These are phyloP conservation scores for Penicillium malachiteum DNA, from an alignment of 495 filamentous ascomycete genomes.

Conservation along the genomic window DNA sequence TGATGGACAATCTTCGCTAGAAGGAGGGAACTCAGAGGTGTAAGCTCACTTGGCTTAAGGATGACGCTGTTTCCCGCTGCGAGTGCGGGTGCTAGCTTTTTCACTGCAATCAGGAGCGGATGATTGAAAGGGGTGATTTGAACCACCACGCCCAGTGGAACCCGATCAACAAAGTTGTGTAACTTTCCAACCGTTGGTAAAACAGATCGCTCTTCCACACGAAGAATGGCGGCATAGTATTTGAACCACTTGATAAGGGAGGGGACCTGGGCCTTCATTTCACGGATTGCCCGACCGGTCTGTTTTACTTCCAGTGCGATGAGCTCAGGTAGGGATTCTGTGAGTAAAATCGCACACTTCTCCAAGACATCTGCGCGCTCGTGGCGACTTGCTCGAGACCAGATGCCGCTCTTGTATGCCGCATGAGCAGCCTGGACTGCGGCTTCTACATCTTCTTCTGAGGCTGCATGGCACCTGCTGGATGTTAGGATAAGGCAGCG, in stretches of 20 bases:
- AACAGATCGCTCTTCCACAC: conserved; percentile 59
- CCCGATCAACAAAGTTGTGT: conserved; percentile 59
- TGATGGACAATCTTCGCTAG: conserved; percentile 52
- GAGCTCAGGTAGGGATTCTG: conserved; percentile 46
- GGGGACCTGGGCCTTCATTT: conserved; percentile 64
- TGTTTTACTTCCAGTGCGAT: conserved; percentile 58
- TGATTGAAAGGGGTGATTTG: conserved; percentile 69
- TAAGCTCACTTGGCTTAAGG: conserved; percentile 61
- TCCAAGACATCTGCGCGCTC: conserved; percentile 57
- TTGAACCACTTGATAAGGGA: conserved; percentile 63
- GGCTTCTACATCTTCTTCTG: conserved; percentile 42
- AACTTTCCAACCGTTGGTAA: conserved; percentile 59
- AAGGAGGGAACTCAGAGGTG: conserved; percentile 55
- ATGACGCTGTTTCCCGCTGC: conserved; percentile 63
- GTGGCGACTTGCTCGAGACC: conserved; percentile 55
- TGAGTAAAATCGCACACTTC: conserved; percentile 52
- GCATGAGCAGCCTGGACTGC: conserved; percentile 47
- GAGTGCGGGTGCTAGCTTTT: conserved; percentile 61
- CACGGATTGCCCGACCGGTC: conserved; percentile 61
- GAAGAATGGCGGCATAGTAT: conserved; percentile 59
- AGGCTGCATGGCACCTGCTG: conserved; percentile 43
- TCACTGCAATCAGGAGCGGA: conserved; percentile 61
- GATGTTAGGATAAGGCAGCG: neutral
- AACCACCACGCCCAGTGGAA: conserved; percentile 61
- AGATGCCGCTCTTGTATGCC: conserved; percentile 54